Percentiles rank a stretch among this genome's conserved stretches.
phyloP scores from a whole-genome alignment of 164 flowering plant genomes.

The Paratinospora sagittata region DNA sequence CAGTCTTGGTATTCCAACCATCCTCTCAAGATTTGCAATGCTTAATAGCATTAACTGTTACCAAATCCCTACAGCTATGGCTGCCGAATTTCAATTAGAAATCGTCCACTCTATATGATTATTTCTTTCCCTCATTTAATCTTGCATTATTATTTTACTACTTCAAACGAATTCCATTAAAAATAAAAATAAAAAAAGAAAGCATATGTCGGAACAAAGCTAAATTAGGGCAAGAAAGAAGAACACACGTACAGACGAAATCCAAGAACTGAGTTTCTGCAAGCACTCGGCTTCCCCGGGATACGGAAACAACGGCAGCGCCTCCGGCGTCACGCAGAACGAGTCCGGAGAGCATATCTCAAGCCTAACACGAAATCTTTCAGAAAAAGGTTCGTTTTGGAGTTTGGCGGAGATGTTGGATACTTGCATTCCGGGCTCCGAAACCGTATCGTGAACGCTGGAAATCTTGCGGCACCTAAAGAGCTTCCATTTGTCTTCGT shows the following conservation, averaged over 20 bases:
- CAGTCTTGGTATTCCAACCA: too few species aligned
- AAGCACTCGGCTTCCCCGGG: conserved; percentile 63
- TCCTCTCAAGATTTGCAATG: too few species aligned
- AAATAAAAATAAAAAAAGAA: background rate
- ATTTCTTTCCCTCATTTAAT: background rate
- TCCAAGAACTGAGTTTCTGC: conserved; percentile 33
- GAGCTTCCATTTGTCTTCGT: conserved; percentile 35
- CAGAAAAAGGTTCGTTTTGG: background rate
- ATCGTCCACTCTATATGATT: background rate
- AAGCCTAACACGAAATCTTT: conserved; percentile 50
- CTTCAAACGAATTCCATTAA: background rate
- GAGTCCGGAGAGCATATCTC: conserved; percentile 86
- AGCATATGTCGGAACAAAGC: background rate
- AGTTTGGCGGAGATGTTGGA: background rate
- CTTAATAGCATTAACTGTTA: too few species aligned
- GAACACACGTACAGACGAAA: conserved; percentile 43
- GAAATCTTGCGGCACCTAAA: conserved; percentile 57
- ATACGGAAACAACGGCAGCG: conserved; percentile 36
- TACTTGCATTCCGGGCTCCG: background rate
- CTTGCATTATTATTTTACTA: too few species aligned
- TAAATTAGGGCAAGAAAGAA: background rate
- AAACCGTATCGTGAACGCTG: background rate
- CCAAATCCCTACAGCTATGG: background rate
- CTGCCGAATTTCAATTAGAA: background rate
- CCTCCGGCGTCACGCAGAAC: conserved; percentile 50